Percentiles rank a stretch among this genome's conserved stretches.
Evolutionary conservation across 2,329 filamentous ascomycete species (phyloP).

Genomic region (Parastagonospora nodorum): DNA sequence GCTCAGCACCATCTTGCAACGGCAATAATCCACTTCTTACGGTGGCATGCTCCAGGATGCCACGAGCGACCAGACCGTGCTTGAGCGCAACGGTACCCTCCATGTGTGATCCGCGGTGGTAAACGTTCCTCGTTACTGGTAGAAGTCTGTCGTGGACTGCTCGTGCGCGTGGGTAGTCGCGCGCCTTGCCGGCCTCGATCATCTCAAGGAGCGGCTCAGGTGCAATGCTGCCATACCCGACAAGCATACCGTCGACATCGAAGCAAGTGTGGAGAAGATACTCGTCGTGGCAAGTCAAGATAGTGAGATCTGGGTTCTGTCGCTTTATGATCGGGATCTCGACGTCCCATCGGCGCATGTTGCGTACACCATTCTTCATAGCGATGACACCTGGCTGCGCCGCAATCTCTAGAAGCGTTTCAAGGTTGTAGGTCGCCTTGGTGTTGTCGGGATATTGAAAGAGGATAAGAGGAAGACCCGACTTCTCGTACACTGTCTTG

Average conservation of each 20-base stretch:
- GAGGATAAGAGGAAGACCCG: slow-evolving; percentile 56
- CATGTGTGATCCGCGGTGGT: slow-evolving; percentile 61
- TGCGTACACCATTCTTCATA: slow-evolving; percentile 63
- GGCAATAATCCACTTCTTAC: slow-evolving; percentile 57
- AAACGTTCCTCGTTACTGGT: slow-evolving; percentile 59
- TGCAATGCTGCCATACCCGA: slow-evolving; percentile 61
- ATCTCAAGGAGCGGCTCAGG: slow-evolving; percentile 57
- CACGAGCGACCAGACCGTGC: slow-evolving; percentile 57
- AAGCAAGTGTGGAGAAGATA: slow-evolving; percentile 59
- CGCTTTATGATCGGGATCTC: slow-evolving; percentile 60
- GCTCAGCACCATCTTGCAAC: slow-evolving; percentile 49
- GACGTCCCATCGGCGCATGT: slow-evolving; percentile 63
- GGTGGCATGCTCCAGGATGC: slow-evolving; percentile 57
- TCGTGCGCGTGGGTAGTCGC: slow-evolving; percentile 56
- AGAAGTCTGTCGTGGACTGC: slow-evolving; percentile 58
- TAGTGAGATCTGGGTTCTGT: slow-evolving; percentile 56
- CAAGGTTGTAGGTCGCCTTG: slow-evolving; percentile 58
- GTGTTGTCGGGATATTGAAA: slow-evolving; percentile 62
- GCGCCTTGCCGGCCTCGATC: slow-evolving; percentile 57
- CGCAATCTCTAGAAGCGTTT: slow-evolving; percentile 59
- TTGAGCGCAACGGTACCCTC: slow-evolving; percentile 59
- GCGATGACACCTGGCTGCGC: slow-evolving; percentile 59
- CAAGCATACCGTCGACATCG: slow-evolving; percentile 59
- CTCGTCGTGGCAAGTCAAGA: slow-evolving; percentile 60
- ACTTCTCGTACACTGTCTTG: slow-evolving; percentile 56